Evolutionary conservation across 768 basidiomycete genomes (phyloP), one percentile per base, ranked within the genome.

Genomic region (Hygrophorus pudorinus): DNA sequence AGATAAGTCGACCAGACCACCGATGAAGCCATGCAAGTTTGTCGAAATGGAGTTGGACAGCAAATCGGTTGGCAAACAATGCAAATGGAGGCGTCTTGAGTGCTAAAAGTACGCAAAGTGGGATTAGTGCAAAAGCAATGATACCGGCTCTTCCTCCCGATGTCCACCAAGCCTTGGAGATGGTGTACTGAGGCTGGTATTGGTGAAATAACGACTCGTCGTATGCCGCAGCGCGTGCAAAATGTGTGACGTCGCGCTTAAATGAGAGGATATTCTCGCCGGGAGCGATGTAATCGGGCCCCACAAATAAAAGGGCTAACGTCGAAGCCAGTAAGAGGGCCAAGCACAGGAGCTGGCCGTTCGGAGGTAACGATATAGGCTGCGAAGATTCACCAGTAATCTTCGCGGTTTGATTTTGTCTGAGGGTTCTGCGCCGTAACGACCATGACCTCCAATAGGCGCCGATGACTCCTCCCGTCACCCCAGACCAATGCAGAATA

Each of bases 11-110:
- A 1, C 80, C 86, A 3, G 73, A 63, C 78, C 84, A 84, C 20
- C 75, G 73, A 59, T 88, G 86, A 5, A 86, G 63, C 61, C 76
- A 70, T 4, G 76, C 71, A 8, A 87, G 73, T 56, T 85, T 85
- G 66, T 89, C 85, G 53, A 81, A 82, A 52, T 77, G 73, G n/a
- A 85, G 51, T 44, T 83, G 77, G 32, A 73, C 71, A 46, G 76
- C 64, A 49, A 72, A 73, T 0, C 78, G 71, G 42, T 79, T 59
- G 38, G 86, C 75, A 51, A 86, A 75, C 39, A 86, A 53, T 45
- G 85, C 84, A 53, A 85, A 80, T 0, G 85, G 82, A 9, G 78
- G 73, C 24, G 71, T 71, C 56, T 79, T 89, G 57, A 89, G 69
- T 7, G 79, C 82, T 48, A 85, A 70, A 11, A 84, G 66, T 46